Evolutionary conservation across 192 early-diverging fungal genomes (phyloP).

Genomic region (Rhizophagus clarus): DNA sequence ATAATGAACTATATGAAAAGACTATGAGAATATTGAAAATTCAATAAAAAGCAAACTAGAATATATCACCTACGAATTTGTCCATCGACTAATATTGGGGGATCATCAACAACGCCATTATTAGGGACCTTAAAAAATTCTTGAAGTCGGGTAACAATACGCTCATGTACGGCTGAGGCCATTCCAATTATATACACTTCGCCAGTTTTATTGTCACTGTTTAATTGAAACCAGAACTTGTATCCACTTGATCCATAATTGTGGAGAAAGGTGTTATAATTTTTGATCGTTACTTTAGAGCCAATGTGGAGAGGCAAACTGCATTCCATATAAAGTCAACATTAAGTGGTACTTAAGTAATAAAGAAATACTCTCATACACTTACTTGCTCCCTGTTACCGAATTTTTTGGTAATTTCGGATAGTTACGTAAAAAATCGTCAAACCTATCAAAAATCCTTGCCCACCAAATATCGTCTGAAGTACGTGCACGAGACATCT

Average conservation of each 20-base stretch:
- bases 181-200: conserved; percentile 13
- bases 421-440: conserved; percentile 5
- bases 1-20: conserved; percentile 22
- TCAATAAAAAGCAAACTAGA: conserved; percentile 18
- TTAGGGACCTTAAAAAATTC: neutral
- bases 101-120: neutral
- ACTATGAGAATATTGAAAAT: conserved; percentile 16
- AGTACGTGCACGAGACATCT: no score
- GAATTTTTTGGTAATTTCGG: no score
- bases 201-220: conserved; percentile 7
- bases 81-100: neutral
- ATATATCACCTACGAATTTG: neutral
- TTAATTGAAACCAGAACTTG: conserved; percentile 4
- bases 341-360: no score
- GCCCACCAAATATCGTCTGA: no score
- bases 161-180: neutral
- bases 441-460: neutral
- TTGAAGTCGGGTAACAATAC: neutral
- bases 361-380: no score
- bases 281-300: no score
- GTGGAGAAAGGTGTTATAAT: neutral
- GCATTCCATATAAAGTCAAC: no score
- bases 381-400: no score
- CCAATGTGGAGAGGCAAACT: no score
- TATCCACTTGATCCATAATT: neutral